Evolutionary conservation across 2,329 filamentous ascomycete genomes (phyloP), one percentile per base, ranked within the genome.

Genomic region (Fusarium mundagurra): DNA sequence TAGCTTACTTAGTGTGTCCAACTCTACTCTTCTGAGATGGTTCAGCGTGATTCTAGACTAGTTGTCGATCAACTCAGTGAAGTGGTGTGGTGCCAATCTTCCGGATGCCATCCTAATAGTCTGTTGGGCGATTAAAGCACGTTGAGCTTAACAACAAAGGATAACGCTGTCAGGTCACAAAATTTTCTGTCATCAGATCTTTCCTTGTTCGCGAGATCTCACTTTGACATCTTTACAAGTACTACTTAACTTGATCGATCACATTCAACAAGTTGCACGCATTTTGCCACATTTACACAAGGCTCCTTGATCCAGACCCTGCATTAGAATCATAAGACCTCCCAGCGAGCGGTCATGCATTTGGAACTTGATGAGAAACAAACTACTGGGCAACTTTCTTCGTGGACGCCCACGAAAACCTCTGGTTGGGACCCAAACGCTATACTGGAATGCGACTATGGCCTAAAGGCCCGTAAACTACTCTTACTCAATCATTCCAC

Each of bases 221-320:
- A n/a, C 39, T 29, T 33, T 18, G n/a, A 27, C 18, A 41, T 47
- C 39, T 36, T 44, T 36, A 29, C 13, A 45, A 34, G 58, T 47
- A 58, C 45, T 63, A 39, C 66, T 61, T 18, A 41, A 62, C 27
- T 45, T 64, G 67, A 75, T 58, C 51, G 48, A 61, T 75, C 70
- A 75, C 51, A 63, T 64, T 41, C 24, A 29, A 33, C 33, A 47
- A 54, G 59, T 39, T 45, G 48, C 27, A 18, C n/a, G 43, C 33
- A 44, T 39, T 24, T 39, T 41, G 24, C 55, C 48, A 64, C 57
- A 51, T 22, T 36, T 41, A 45, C 24, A 29, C 33, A 51, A 62
- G 50, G 50, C 48, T 45, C 58, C n/a, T 41, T 45, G 27, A 38
- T 18, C 44, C 16, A 39, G 31, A 36, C 17, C 13, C 34, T 55